Conservation (phyloP, 1,139 yeast species). For the Ogataea hybrid region DNA sequence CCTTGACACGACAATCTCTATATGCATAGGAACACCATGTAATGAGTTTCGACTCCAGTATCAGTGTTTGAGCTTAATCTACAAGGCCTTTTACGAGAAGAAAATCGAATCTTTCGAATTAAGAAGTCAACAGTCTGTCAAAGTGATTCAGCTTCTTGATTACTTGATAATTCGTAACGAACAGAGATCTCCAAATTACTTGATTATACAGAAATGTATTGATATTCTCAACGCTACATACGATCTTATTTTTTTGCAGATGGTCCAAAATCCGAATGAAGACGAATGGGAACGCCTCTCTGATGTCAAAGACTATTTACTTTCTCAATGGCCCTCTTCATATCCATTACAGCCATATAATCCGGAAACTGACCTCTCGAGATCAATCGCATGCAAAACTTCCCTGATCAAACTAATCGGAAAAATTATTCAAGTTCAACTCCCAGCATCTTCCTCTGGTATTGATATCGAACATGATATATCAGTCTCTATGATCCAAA, state of each 20-base stretch:
- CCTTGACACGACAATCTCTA: constrained; percentile 28
- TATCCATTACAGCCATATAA: constrained; percentile 51
- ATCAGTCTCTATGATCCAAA: constrained; percentile 57
- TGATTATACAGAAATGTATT: constrained; percentile 24
- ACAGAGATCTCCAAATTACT: constrained; percentile 19
- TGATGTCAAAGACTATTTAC: constrained; percentile 41
- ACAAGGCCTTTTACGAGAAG: constrained; percentile 24
- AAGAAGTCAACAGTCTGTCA: constrained; percentile 18
- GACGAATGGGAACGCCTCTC: constrained; percentile 35
- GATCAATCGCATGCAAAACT: constrained; percentile 56
- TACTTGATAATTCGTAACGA: constrained; percentile 20
- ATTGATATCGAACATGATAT: constrained; percentile 37
- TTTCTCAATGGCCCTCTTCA: constrained; percentile 37
- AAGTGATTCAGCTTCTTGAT: constrained; percentile 23
- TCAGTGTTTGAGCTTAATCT: constrained; percentile 25
- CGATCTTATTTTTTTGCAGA: constrained; percentile 23
- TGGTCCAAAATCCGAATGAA: constrained; percentile 23
- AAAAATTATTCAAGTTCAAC: constrained; percentile 68
- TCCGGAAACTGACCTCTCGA: constrained; percentile 46
- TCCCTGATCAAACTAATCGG: constrained; percentile 73
- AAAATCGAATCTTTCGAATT: constrained; percentile 21
- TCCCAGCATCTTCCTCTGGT: constrained; percentile 34
- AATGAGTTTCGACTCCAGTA: constrained; percentile 19
- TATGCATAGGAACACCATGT: constrained; percentile 24
- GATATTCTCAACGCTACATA: constrained; percentile 27